Conservation (phyloP, 306 rosid species). For the Begonia loranthoides region DNA sequence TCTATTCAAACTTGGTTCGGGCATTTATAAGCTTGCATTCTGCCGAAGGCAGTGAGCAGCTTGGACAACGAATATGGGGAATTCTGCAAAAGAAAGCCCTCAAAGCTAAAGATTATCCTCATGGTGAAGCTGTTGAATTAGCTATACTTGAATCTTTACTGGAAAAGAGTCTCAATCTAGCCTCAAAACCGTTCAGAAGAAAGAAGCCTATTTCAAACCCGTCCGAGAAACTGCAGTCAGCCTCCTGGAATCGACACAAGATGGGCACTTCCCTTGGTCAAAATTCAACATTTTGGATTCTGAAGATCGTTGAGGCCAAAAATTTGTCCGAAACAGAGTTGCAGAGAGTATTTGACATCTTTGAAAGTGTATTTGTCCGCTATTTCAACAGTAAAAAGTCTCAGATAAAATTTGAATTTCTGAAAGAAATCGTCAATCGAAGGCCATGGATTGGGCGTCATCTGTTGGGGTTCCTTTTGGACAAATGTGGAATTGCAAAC, state of each 20-base stretch:
- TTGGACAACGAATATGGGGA: constrained; percentile 90
- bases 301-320: constrained; percentile 65
- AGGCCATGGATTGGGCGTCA: constrained; percentile 72
- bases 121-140: constrained; percentile 56
- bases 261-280: constrained; percentile 57
- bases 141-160: constrained; percentile 59
- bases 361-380: constrained; percentile 31
- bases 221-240: constrained; percentile 48
- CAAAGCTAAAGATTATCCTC: constrained; percentile 72
- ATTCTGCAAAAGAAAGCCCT: constrained; percentile 65
- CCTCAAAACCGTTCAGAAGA: constrained; percentile 63
- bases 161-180: constrained; percentile 68
- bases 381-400: constrained; percentile 65
- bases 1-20: constrained; percentile 60
- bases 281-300: constrained; percentile 73
- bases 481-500: constrained; percentile 51
- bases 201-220: constrained; percentile 41
- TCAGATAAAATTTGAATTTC: constrained; percentile 59
- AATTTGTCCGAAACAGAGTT: constrained; percentile 36
- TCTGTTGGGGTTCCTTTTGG: constrained; percentile 45
- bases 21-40: constrained; percentile 63
- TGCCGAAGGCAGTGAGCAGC: constrained; percentile 84
- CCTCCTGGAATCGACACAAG: constrained; percentile 55
- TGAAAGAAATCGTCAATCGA: constrained; percentile 65
- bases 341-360: constrained; percentile 42